phyloP scores from a whole-genome alignment of 148 eudicot genomes.

The Amaranthus palmeri region DNA sequence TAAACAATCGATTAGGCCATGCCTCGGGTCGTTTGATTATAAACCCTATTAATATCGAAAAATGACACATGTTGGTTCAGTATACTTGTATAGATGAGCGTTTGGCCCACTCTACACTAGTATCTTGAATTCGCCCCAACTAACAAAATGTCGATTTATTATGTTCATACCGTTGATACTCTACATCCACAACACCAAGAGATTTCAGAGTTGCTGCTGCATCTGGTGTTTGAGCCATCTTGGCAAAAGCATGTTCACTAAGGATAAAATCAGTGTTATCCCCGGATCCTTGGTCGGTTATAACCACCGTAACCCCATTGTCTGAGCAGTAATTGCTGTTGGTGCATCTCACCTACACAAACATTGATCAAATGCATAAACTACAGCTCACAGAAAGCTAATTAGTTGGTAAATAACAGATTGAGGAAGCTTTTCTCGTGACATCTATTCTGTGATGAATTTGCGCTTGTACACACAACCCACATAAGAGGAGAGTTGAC shows the following conservation, averaged over 20 bases:
- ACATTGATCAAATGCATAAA: neutral
- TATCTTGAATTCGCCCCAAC: too few relatives aligned
- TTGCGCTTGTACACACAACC: too few relatives aligned
- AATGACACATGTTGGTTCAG: too few relatives aligned
- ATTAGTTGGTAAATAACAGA: neutral
- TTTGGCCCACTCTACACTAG: too few relatives aligned
- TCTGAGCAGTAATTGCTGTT: conserved; percentile 56
- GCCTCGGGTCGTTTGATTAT: neutral
- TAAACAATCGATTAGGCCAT: neutral
- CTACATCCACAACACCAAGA: conserved; percentile 59
- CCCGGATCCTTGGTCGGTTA: conserved; percentile 65
- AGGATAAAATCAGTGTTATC: conserved; percentile 57
- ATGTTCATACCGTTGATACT: conserved; percentile 54
- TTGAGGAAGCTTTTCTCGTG: neutral
- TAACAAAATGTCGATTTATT: too few relatives aligned
- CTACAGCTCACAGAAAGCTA: neutral
- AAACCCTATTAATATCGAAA: too few relatives aligned
- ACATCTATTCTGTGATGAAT: neutral
- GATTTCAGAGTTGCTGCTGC: conserved; percentile 47
- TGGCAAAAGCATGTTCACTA: conserved; percentile 50
- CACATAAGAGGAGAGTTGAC: too few relatives aligned
- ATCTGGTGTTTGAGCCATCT: conserved; percentile 60
- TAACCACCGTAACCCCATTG: conserved; percentile 51
- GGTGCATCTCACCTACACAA: conserved; percentile 59
- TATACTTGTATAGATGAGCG: too few relatives aligned